A percentile compares a stretch with the other conserved stretches of the same genome.
Evolutionary conservation across 371 early-diverging fungal species (phyloP).

Genomic region (Actinomortierella wolfii): DNA sequence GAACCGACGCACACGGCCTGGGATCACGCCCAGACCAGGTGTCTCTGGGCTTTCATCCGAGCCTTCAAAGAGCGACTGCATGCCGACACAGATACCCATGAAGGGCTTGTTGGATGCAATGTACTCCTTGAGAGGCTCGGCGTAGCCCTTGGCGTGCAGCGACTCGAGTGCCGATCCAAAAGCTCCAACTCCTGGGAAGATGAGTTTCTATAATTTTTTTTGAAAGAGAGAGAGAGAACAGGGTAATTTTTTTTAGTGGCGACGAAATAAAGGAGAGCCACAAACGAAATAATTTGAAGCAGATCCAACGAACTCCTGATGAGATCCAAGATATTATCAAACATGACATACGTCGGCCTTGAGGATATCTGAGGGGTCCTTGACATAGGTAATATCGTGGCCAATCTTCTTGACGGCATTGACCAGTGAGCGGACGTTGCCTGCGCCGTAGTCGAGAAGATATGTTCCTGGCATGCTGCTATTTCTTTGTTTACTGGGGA

Average conservation of each 20-base stretch:
- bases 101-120: constrained; percentile 86
- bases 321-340: background rate
- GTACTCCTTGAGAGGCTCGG: constrained; percentile 82
- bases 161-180: constrained; percentile 92
- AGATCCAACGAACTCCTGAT: background rate
- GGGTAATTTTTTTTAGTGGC: background rate
- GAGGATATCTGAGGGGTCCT: constrained; percentile 76
- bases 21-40: constrained; percentile 88
- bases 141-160: constrained; percentile 75
- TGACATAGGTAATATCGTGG: constrained; percentile 78
- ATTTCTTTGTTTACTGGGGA: background rate
- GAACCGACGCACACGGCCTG: constrained; percentile 74
- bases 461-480: constrained; percentile 63
- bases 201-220: constrained; percentile 83
- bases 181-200: constrained; percentile 98
- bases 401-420: constrained; percentile 93
- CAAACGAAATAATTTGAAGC: background rate
- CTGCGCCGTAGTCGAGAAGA: constrained; percentile 97
- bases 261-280: constrained; percentile 1
- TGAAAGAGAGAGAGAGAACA: background rate
- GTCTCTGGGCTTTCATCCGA: constrained; percentile 86
- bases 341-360: constrained; percentile 80
- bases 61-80: constrained; percentile 94
- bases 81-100: constrained; percentile 97
- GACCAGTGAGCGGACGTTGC: constrained; percentile 94